These are phyloP conservation scores for Mollisiaceae sp. DNA, from an alignment of 2,329 filamentous ascomycete genomes.

Conservation along the genomic window DNA sequence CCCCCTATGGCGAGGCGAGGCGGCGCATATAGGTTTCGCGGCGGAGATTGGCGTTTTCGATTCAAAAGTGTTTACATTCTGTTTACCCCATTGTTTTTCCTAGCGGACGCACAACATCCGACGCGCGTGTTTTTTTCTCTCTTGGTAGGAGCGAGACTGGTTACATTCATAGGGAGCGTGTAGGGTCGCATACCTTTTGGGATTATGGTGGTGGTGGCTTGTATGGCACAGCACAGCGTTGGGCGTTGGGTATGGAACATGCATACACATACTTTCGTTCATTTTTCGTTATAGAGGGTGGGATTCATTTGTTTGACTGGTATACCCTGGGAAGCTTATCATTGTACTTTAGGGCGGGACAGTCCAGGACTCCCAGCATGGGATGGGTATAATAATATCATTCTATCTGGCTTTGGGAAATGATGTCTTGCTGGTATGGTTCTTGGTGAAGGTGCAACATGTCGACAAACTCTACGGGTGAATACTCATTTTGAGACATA, in stretches of 20 bases:
- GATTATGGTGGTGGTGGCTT: conserved; percentile 6
- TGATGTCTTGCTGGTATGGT: too few species aligned
- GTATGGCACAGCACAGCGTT: conserved; percentile 29
- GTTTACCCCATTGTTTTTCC: neutral
- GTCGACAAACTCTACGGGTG: too few species aligned
- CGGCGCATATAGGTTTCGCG: conserved; percentile 1
- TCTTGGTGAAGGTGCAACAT: too few species aligned
- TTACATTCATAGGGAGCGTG: neutral
- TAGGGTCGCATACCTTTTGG: conserved; percentile 8
- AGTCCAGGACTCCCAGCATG: conserved; percentile 3
- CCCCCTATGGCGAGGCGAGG: conserved; percentile 2
- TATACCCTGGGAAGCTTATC: conserved; percentile 21
- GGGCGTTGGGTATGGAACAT: conserved; percentile 30
- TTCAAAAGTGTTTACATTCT: conserved; percentile 11
- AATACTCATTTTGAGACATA: too few species aligned
- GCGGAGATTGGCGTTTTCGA: conserved; percentile 8
- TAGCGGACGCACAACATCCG: neutral
- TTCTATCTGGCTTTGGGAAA: neutral
- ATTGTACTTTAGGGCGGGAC: neutral
- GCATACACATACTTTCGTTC: conserved; percentile 18
- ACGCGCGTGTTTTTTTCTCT: neutral
- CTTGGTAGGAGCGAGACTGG: neutral
- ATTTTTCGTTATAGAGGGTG: conserved; percentile 12
- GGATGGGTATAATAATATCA: neutral
- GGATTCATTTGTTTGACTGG: conserved; percentile 14